Evolutionary conservation across 441 rosid species (phyloP), one percentile per base, ranked within the genome.

Genomic region (Flueggea neowawraea): DNA sequence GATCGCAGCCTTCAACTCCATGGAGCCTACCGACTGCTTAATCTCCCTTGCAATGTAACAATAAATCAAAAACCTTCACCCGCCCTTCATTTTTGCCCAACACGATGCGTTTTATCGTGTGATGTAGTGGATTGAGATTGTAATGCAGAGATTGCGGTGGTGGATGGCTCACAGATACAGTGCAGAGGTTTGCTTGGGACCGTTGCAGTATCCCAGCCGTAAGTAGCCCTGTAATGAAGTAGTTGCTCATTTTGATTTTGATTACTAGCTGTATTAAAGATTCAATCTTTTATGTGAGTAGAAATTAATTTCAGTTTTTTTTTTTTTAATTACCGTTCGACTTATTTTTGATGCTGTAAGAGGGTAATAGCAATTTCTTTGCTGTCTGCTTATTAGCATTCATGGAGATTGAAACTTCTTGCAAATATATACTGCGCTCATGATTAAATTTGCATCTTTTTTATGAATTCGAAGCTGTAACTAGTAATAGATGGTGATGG

Each of bases 101-200:
- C 5, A 22, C 5, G 9, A 8, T 10, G n/a, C n/a, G n/a, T n/a
- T n/a, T n/a, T n/a, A 17, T 12, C 15, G n/a, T n/a, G n/a, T 16
- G 8, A 41, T 59, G 50, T 2, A 43, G 16, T 39, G 17, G 44
- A n/a, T 64, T 64, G 64, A 22, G 53, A 17, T 12, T 52, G 22
- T 69, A 51, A 39, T 61, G 52, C 55, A 92, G 97, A 73, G 73
- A 11, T 4, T 85, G 84, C 22, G 88, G 82, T 5, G 90, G 87
- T 62, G 95, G 97, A 28, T 61, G 67, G 39, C 61, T 88, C 39
- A 75, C 95, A 4, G 88, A 72, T 64, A 59, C 57, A 4, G 78
- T 79, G 13, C 98, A 90, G 80, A 86, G 73, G 65, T 84, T 90
- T 67, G 55, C 87, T 58, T 85, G 95, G 97, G 86, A 84, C 41